Base-by-base conservation (phyloP, 2,329 filamentous ascomycete genomes). In the Zymoseptoria brevis region DNA sequence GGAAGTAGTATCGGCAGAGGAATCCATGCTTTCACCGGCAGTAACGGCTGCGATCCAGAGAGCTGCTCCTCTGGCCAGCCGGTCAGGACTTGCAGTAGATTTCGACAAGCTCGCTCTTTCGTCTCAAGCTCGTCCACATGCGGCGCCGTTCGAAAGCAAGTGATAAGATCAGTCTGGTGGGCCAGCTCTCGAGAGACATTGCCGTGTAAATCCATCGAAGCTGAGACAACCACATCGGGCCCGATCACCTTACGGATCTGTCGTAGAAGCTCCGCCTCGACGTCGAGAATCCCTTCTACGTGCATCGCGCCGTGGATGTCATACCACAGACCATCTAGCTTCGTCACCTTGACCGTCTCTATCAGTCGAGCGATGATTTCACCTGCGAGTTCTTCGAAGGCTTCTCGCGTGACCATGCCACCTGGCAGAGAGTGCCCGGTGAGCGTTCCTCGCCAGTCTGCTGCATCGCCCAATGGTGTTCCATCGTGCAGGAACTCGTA, bases 271-370 rank as follows among this genome's bases (percentile, higher is more conserved):
- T 66, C 64, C 1, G 60, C 56, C 50, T 66, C 64, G 49, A 58
- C 57, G 35, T 66, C 64, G 19, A 60, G 54, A 6, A 59, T 26
- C 6, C 62, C 62, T 19, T 64, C 62, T 19, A 66, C 62, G 53
- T 59, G 59, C 64, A 66, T 66, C 4, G 64, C 64, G 13, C 64
- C 64, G 41, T 66, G 64, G 19, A 66, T 64, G 21, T 64, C 61
- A 24, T 56, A 64, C 62, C 62, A 66, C 4, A 66, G 50, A 8
- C 64, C 64, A 55, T 66, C 60, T 1, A 63, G 48, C 21, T 19
- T 53, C 9, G 26, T 54, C 4, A 11, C 22, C 9, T 57, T 21
- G 3, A 49, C 30, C 30, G 57, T 60, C 2, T 53, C 55, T 8
- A 30, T 19, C 4, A 66, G 29, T 11, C 62, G 50, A 11, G 52